Base-by-base conservation (phyloP, 805 yeast genomes). In the Ogataea methanolica region DNA sequence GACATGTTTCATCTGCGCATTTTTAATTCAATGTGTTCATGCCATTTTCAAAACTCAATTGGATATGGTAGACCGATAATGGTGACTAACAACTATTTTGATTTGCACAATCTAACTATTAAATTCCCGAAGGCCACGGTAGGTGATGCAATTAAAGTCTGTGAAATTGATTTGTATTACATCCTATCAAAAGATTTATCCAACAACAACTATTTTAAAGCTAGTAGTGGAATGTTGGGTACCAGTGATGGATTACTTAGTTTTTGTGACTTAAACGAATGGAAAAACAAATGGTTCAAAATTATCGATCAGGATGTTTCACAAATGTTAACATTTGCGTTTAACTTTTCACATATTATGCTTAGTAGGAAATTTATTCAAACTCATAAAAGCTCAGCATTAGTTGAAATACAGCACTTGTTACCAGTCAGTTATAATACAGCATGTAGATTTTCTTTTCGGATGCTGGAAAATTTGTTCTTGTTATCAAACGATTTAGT, bases 1-100 rank as follows among this genome's bases (percentile, higher is more conserved):
- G 83, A 80, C 54, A 48, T 80, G 40, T 80, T 73, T 58, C 80
- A 79, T 55, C 55, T 79, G 49, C 62, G 86, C 49, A 76, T 80
- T 26, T 71, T 78, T 63, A 79, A 78, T 46, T 68, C 81, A 5
- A 57, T 79, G 50, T 73, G 79, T 33, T 73, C 78, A 8, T 71
- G 78, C 46, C 79, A 79, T 61, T 59, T 79, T 31, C 80, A 75
- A 44, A 70, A 70, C 51, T 69, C 82, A 1, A 67, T 79, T 22
- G 79, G 81, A 0, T 66, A 69, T 43, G 80, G 82, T 1, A 62
- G 72, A 38, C 76, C 76, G n/a, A 64, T 69, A 15, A 57, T 69
- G 60, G 65, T 74, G 6, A 65, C 74, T 0, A 45, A 52, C 5
- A 72, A 71, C 29, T 73, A 67, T 49, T 61, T 65, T 42, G 74